Evolutionary conservation across 495 filamentous ascomycete genomes (phyloP).

Genomic region (Pseudotulostoma volvatum): DNA sequence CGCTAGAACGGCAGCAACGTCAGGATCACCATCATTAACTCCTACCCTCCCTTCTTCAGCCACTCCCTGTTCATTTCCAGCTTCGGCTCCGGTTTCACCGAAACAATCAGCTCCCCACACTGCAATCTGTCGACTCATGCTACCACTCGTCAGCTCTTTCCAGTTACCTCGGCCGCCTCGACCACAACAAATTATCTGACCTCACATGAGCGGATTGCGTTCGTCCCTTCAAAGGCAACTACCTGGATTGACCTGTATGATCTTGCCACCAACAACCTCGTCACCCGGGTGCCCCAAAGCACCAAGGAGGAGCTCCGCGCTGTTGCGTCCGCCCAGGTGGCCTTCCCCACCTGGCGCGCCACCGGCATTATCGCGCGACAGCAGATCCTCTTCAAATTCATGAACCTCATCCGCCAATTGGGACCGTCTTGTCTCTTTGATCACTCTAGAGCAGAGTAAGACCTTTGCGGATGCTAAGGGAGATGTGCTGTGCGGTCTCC

Average conservation of each 20-base stretch:
- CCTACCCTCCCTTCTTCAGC: no score
- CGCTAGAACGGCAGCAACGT: no score
- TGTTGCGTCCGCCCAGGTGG: constrained; percentile 61
- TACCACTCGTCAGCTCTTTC: constrained; percentile 41
- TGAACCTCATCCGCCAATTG: constrained; percentile 68
- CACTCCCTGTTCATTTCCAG: constrained; percentile 5
- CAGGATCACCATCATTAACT: no score
- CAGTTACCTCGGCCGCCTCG: constrained; percentile 37
- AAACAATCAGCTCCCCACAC: constrained; percentile 12
- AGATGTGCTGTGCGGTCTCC: constrained; percentile 68
- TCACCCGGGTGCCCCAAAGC: constrained; percentile 76
- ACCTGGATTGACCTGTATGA: constrained; percentile 86
- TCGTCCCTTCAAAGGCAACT: constrained; percentile 56
- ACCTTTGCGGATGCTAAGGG: constrained; percentile 75
- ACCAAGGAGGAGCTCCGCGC: constrained; percentile 61
- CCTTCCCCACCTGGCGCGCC: constrained; percentile 57
- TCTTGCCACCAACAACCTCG: constrained; percentile 90
- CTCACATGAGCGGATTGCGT: constrained; percentile 66
- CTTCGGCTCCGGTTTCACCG: constrained; percentile 10
- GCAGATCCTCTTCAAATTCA: constrained; percentile 81
- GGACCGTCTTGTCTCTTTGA: constrained; percentile 75
- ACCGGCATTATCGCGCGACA: constrained; percentile 62
- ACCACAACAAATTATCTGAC: constrained; percentile 59
- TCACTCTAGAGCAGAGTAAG: constrained; percentile 82
- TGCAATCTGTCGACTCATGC: constrained; percentile 34